phyloP scores from a whole-genome alignment of 495 filamentous ascomycete species.

The Hypoxylon fuscum region DNA sequence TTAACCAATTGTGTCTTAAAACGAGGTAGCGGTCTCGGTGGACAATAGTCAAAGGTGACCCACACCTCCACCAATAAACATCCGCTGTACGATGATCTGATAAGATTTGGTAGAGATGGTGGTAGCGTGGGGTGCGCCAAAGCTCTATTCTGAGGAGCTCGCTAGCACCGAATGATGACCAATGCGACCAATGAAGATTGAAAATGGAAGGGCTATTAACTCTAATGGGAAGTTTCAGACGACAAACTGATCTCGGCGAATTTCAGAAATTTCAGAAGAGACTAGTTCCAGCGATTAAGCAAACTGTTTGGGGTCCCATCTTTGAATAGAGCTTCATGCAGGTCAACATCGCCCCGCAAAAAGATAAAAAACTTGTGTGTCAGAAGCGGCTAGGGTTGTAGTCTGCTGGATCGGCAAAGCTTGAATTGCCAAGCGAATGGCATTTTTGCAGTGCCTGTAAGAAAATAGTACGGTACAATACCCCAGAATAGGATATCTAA shows the following conservation, averaged over 20 bases:
- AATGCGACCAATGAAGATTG: conserved; percentile 26
- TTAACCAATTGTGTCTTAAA: too few relatives aligned
- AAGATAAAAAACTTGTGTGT: conserved; percentile 21
- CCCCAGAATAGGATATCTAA: too few relatives aligned
- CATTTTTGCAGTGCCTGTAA: conserved; percentile 1
- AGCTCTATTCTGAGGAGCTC: too few relatives aligned
- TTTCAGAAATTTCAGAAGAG: conserved; percentile 13
- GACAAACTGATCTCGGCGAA: conserved; percentile 18
- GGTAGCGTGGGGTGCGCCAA: neutral
- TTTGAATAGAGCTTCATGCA: conserved; percentile 2
- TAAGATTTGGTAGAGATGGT: conserved; percentile 21
- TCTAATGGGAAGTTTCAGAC: conserved; percentile 27
- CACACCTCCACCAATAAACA: too few relatives aligned
- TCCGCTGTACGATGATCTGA: conserved; percentile 32
- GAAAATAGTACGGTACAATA: too few relatives aligned
- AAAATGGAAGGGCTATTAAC: conserved; percentile 14
- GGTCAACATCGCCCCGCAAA: conserved; percentile 10
- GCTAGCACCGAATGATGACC: conserved; percentile 1
- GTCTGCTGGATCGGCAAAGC: conserved; percentile 30
- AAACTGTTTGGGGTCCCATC: neutral
- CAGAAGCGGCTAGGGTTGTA: conserved; percentile 31
- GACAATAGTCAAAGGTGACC: too few relatives aligned
- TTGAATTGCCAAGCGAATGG: conserved; percentile 32
- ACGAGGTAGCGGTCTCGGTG: neutral
- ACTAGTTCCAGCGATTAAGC: neutral